Conservation (phyloP, 108 stramenopile genomes). For the Conticribra weissflogii region DNA sequence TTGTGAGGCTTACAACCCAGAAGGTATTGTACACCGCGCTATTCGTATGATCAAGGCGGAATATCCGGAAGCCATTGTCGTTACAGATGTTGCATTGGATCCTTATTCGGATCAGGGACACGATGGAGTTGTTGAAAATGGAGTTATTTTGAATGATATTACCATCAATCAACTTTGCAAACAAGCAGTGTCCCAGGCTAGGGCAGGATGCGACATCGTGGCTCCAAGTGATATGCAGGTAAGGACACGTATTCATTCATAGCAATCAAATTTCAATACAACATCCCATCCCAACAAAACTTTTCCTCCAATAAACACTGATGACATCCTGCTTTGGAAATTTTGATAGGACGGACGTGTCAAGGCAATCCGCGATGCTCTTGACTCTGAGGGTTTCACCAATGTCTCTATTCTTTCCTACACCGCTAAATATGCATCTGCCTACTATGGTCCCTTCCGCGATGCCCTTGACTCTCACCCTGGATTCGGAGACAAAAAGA, state of each 20-base stretch:
- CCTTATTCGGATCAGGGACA: slow-evolving; percentile 99
- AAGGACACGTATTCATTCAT: slow-evolving; percentile 20
- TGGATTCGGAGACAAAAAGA: slow-evolving; percentile 97
- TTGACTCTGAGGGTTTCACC: slow-evolving; percentile 98
- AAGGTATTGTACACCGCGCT: slow-evolving; percentile 94
- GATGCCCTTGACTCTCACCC: slow-evolving; percentile 97
- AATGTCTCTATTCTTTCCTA: slow-evolving; percentile 98
- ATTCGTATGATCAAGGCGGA: slow-evolving; percentile 94
- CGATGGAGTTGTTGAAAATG: slow-evolving; percentile 96
- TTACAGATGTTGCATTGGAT: slow-evolving; percentile 97
- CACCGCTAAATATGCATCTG: slow-evolving; percentile 98
- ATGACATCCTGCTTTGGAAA: too few species aligned
- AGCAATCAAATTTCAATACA: slow-evolving; percentile 6
- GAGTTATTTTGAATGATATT: slow-evolving; percentile 96
- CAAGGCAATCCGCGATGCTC: slow-evolving; percentile 95
- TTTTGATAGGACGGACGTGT: slow-evolving; percentile 98
- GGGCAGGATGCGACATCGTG: slow-evolving; percentile 96
- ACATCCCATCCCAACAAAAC: too few species aligned
- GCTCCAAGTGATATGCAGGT: slow-evolving; percentile 97
- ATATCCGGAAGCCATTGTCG: slow-evolving; percentile 89
- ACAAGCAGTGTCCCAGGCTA: slow-evolving; percentile 95
- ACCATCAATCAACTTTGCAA: slow-evolving; percentile 97
- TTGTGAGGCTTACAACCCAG: slow-evolving; percentile 96
- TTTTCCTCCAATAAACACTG: too few species aligned
- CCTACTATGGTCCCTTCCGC: slow-evolving; percentile 99